These are phyloP conservation scores for Globisporangium sylvaticum DNA, from an alignment of 352 stramenopile genomes.

Conservation along the genomic window DNA sequence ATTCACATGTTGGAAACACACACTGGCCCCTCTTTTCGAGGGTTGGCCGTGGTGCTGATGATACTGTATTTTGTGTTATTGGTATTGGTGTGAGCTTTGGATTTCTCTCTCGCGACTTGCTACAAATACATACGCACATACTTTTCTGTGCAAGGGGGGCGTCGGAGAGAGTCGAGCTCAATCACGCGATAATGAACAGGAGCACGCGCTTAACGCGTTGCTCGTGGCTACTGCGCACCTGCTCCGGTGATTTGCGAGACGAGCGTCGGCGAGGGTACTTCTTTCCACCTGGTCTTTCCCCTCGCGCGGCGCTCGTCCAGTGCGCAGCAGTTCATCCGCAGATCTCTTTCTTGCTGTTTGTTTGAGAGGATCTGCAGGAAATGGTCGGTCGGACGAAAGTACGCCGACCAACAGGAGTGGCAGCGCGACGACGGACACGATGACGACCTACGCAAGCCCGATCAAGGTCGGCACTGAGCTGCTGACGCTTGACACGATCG, in stretches of 20 bases:
- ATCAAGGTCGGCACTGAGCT: background rate
- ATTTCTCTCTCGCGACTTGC: background rate
- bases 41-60: background rate
- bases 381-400: background rate
- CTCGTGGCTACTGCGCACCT: conserved; percentile 3
- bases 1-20: background rate
- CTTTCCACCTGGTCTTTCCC: conserved; percentile 17
- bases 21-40: background rate
- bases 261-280: conserved; percentile 9
- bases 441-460: background rate
- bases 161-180: background rate
- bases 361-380: background rate
- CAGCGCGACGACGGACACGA: background rate
- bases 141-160: background rate
- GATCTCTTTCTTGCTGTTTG: background rate
- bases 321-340: conserved; percentile 1
- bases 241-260: background rate
- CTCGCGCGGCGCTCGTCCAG: conserved; percentile 1
- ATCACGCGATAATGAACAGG: conserved; percentile 4
- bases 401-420: conserved; percentile 1
- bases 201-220: background rate
- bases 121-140: background rate
- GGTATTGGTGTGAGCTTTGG: background rate
- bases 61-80: conserved; percentile 1
- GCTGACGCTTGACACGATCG: background rate